A percentile compares a stretch with the other conserved stretches of the same genome.
Conservation (phyloP, 2,329 filamentous ascomycete genomes). For the Ustilaginoidea virens region DNA sequence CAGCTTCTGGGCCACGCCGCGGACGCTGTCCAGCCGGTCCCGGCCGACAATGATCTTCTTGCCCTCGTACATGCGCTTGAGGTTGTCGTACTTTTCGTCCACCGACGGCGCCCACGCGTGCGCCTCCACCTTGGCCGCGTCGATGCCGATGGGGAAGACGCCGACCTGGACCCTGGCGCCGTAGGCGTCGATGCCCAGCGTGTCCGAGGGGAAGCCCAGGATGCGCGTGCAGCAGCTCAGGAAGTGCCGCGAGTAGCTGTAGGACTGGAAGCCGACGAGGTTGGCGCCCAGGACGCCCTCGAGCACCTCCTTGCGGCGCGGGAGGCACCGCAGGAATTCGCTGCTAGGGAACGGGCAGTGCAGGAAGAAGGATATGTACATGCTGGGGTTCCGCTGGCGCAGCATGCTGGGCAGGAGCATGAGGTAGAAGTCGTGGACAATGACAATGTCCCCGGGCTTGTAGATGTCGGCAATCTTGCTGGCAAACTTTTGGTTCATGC, state of each 20-base stretch:
- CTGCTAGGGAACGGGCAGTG: constrained; percentile 92
- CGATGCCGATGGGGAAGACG: constrained; percentile 89
- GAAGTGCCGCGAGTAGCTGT: constrained; percentile 90
- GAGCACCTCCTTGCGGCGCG: constrained; percentile 75
- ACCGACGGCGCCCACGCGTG: constrained; percentile 57
- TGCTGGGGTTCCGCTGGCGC: constrained; percentile 69
- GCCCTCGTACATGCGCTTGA: constrained; percentile 66
- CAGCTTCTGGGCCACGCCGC: constrained; percentile 89
- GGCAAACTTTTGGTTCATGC: constrained; percentile 85
- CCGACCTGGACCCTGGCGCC: constrained; percentile 81
- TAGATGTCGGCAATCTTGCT: constrained; percentile 79
- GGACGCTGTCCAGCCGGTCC: constrained; percentile 82
- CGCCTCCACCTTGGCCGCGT: constrained; percentile 63
- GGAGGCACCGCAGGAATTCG: constrained; percentile 83
- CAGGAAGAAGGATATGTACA: constrained; percentile 90
- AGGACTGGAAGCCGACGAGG: constrained; percentile 88
- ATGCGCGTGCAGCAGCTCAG: constrained; percentile 86
- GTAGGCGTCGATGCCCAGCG: constrained; percentile 74
- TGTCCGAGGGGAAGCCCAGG: constrained; percentile 77
- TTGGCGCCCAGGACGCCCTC: constrained; percentile 84
- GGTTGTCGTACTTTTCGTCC: constrained; percentile 55
- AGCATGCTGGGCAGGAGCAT: constrained; percentile 80
- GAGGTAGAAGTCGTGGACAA: constrained; percentile 90
- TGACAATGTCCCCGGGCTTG: constrained; percentile 80
- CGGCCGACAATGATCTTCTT: constrained; percentile 93